phyloP scores from a whole-genome alignment of 257 asterid species.

The Nicotiana noctiflora region DNA sequence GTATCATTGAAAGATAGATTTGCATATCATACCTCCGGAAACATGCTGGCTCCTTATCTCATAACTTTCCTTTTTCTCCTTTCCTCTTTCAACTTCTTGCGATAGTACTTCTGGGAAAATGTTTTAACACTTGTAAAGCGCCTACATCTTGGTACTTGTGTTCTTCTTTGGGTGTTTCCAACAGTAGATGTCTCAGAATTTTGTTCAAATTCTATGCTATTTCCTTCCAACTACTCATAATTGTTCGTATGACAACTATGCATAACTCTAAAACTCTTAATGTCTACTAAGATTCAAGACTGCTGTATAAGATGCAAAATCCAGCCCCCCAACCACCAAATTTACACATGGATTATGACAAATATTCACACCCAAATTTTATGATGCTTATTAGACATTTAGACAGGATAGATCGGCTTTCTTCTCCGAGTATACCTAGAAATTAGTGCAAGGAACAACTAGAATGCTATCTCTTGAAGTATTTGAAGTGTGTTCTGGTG shows the following conservation, averaged over 20 bases:
- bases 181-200: background rate
- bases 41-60: background rate
- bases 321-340: background rate
- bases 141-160: background rate
- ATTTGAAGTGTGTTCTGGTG: constrained; percentile 93
- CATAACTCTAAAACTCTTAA: background rate
- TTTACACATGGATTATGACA: background rate
- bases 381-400: background rate
- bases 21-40: constrained; percentile 10
- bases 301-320: no score
- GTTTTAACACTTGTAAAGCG: background rate
- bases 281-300: background rate
- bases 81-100: background rate
- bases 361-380: background rate
- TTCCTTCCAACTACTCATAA: background rate
- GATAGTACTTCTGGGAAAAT: background rate
- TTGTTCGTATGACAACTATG: background rate
- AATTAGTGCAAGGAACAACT: constrained; percentile 17
- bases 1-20: constrained; percentile 28
- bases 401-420: background rate
- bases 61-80: background rate
- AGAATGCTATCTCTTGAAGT: constrained; percentile 93
- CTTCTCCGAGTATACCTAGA: background rate
- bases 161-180: background rate
- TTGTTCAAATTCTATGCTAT: background rate